Percentiles rank a stretch among this genome's conserved stretches.
Conservation (phyloP, 257 asterid genomes). For the Solanum microdontum region DNA sequence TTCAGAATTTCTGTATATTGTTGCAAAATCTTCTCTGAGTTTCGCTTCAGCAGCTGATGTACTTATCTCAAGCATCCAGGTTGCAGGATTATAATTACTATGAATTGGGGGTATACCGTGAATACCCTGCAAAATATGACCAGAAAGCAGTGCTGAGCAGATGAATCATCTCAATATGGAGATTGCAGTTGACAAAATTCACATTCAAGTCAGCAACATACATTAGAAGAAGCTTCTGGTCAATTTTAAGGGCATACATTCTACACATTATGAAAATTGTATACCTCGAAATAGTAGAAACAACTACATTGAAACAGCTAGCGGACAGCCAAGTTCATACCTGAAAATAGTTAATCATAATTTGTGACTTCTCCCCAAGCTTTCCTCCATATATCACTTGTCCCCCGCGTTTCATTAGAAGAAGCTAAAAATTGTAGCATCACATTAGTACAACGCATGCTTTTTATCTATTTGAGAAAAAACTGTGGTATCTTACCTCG, state of each 20-base stretch:
- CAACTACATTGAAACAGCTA: neutral
- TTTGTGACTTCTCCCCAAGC: conserved; percentile 68
- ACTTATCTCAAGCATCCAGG: conserved; percentile 91
- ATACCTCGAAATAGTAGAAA: neutral
- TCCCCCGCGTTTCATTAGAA: conserved; percentile 89
- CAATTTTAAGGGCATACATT: neutral
- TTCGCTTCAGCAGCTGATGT: conserved; percentile 58
- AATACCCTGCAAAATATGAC: conserved; percentile 25
- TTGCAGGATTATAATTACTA: conserved; percentile 75
- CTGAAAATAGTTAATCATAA: conserved; percentile 72
- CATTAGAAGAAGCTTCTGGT: neutral
- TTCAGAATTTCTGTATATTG: conserved; percentile 40
- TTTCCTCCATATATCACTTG: conserved; percentile 84
- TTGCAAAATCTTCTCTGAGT: conserved; percentile 50
- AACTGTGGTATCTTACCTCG: conserved; percentile 39
- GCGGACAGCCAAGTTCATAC: conserved; percentile 13
- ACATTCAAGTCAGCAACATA: neutral
- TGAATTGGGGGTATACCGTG: conserved; percentile 48
- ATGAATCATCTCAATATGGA: neutral
- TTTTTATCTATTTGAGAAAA: neutral
- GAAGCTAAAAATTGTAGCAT: conserved; percentile 39
- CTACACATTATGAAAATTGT: neutral
- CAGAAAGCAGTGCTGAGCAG: neutral
- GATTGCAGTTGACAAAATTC: neutral
- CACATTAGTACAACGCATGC: neutral